These are phyloP conservation scores for Favolaschia claudopus DNA, from an alignment of 768 basidiomycete species.

Conservation along the genomic window DNA sequence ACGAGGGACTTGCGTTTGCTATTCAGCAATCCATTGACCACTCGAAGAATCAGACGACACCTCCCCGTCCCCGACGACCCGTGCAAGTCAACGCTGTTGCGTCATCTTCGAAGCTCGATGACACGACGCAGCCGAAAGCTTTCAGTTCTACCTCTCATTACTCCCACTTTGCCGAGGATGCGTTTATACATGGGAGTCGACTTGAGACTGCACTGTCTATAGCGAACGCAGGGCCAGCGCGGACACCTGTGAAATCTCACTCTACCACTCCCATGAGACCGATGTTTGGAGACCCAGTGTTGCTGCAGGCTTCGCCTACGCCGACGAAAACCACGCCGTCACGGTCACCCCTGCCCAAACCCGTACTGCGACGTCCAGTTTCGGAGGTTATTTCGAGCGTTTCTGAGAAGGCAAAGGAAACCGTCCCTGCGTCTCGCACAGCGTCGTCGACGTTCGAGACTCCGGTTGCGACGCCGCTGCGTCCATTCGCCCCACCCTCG, in stretches of 20 bases:
- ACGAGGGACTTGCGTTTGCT: conserved; percentile 59
- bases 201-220: conserved; percentile 75
- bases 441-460: too few relatives aligned
- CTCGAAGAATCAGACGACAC: neutral
- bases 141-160: conserved; percentile 16
- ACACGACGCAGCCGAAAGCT: conserved; percentile 2
- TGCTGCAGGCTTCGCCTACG: conserved; percentile 6
- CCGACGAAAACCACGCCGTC: neutral
- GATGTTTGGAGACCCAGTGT: conserved; percentile 16
- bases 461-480: too few relatives aligned
- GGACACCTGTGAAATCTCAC: conserved; percentile 20
- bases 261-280: neutral
- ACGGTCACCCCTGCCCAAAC: neutral
- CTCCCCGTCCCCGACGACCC: conserved; percentile 7
- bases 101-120: conserved; percentile 21
- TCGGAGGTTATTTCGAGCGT: too few relatives aligned
- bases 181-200: conserved; percentile 56
- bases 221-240: conserved; percentile 60
- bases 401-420: too few relatives aligned
- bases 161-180: conserved; percentile 45
- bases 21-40: conserved; percentile 68
- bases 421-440: too few relatives aligned
- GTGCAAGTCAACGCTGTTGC: conserved; percentile 22
- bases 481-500: too few relatives aligned
- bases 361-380: neutral